Evolutionary conservation across 768 basidiomycete species (phyloP), one percentile per base, ranked within the genome.

Genomic region (Suillus occidentalis): DNA sequence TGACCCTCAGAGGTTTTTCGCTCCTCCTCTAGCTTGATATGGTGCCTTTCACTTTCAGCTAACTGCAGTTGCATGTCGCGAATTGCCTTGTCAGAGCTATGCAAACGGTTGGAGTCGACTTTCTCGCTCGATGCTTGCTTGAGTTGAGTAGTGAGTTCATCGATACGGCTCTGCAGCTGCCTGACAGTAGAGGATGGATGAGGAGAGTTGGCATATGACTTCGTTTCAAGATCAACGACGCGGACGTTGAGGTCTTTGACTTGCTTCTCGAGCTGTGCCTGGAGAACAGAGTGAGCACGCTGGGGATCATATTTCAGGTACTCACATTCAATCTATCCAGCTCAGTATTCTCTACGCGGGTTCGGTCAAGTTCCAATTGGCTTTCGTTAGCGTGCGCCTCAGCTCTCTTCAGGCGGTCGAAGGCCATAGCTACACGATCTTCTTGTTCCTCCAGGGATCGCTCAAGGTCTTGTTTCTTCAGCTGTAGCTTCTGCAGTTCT

Each of bases 211-310:
- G 86, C 75, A 67, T 92, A 87, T 6, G 91, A 89, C 71, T 82
- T 90, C 1, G 92, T 91, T 74, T 93, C 92, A 20, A 94, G 81
- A 71, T 94, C 93, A 10, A 92, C 87, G 63, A 95, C 87, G 47
- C 88, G 89, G 49, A 92, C 84, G 66, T 93, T 92, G 39, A 94
- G 78, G 60, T 94, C 94, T 72, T 93, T 94, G 72, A 91, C 82
- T 72, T 92, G 90, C 72, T 92, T 94, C 79, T 95, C 92, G 20
- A 95, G 80, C 67, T 83, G 86, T 13, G 91, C 91, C 94, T 95
- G 65, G 42, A 47, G 42, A 69, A 50, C 43, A 49, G 65, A 56
- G 52, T 68, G 36, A 67, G 60, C 34, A 45, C 20, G 43, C 28
- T 10, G 18, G 36, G 60, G n/a, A 12, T 9, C 49, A 25, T 43